These are phyloP conservation scores for Gossypium bickii DNA, from an alignment of 345 rosid genomes.

Conservation along the genomic window DNA sequence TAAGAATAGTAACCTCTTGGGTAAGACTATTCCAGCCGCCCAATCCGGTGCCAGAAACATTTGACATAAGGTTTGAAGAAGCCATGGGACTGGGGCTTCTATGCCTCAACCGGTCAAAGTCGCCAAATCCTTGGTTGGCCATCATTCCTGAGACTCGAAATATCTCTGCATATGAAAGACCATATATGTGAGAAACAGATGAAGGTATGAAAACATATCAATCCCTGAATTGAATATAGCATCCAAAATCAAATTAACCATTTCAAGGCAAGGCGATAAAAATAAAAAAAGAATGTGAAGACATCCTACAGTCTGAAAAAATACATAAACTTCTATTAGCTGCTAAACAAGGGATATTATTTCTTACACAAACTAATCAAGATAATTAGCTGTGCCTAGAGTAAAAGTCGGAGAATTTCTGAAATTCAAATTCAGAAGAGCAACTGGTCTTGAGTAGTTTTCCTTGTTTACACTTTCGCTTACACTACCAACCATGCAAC, in stretches of 20 bases:
- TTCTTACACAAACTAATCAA: background rate
- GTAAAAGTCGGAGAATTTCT: background rate
- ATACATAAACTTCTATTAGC: background rate
- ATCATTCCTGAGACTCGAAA: constrained; percentile 73
- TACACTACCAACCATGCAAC: background rate
- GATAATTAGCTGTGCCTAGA: background rate
- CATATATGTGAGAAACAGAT: constrained; percentile 16
- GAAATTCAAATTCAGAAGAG: background rate
- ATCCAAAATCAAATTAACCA: background rate
- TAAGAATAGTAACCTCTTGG: constrained; percentile 53
- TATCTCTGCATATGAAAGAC: constrained; percentile 56
- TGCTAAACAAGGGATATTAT: background rate
- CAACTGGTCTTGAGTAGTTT: background rate
- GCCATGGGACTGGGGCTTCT: constrained; percentile 99
- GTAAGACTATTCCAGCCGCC: constrained; percentile 80
- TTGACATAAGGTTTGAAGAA: constrained; percentile 76
- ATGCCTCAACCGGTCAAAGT: constrained; percentile 74
- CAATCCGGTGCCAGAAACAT: constrained; percentile 57
- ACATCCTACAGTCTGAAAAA: background rate
- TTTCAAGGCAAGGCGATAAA: background rate
- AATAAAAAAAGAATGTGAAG: background rate
- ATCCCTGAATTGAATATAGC: background rate
- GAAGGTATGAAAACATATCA: background rate
- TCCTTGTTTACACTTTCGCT: background rate
- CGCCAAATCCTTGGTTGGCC: constrained; percentile 91